These are phyloP conservation scores for Herpotrichia juniperi DNA, from an alignment of 2,329 filamentous ascomycete species.

Conservation along the genomic window DNA sequence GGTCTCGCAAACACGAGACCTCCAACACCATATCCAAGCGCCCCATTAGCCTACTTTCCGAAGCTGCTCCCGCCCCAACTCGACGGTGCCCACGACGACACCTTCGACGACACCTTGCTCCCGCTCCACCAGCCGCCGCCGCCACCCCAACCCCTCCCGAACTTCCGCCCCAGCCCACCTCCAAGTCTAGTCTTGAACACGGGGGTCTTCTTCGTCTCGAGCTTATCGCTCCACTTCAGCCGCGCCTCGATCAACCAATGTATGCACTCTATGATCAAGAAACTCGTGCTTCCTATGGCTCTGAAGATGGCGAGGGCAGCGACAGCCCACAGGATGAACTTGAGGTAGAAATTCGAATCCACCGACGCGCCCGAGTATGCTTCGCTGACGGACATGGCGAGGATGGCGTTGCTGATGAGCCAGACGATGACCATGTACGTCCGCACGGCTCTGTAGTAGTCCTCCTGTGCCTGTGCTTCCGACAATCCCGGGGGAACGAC, in stretches of 20 bases:
- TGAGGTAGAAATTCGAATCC: slow-evolving; percentile 85
- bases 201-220: slow-evolving; percentile 36
- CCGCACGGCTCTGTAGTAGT: slow-evolving; percentile 96
- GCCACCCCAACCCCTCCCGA: slow-evolving; percentile 37
- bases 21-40: too few species aligned
- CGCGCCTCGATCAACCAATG: slow-evolving; percentile 88
- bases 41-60: too few species aligned
- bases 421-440: slow-evolving; percentile 98
- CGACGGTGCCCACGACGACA: slow-evolving; percentile 39
- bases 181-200: slow-evolving; percentile 34
- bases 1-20: too few species aligned
- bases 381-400: slow-evolving; percentile 92
- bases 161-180: slow-evolving; percentile 32
- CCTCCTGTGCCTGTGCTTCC: slow-evolving; percentile 89
- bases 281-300: slow-evolving; percentile 79
- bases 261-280: slow-evolving; percentile 81
- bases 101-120: slow-evolving; percentile 43
- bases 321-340: slow-evolving; percentile 92
- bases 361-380: slow-evolving; percentile 76
- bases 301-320: slow-evolving; percentile 86
- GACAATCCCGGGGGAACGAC: slow-evolving; percentile 67
- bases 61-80: slow-evolving; percentile 41
- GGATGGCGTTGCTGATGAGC: slow-evolving; percentile 89
- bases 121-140: slow-evolving; percentile 35
- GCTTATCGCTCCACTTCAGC: slow-evolving; percentile 61